A percentile compares a stretch with the other conserved stretches of the same genome.
Conservation (phyloP, 352 stramenopile species). For the Peronosclerospora sorghi region DNA sequence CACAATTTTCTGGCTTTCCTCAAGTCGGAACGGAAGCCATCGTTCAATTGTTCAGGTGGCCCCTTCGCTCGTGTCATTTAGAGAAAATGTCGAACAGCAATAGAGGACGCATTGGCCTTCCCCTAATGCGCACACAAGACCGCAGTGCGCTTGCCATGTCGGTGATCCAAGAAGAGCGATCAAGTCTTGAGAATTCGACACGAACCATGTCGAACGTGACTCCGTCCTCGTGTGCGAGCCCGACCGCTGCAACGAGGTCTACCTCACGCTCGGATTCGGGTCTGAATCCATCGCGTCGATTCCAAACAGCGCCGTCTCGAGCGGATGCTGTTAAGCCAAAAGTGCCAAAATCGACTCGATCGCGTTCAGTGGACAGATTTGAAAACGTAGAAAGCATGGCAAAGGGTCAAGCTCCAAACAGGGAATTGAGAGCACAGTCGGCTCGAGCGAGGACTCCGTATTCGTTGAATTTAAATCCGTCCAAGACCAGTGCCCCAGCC, state of each 20-base stretch:
- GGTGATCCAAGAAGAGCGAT: slow-evolving; percentile 19
- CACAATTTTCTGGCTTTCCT: slow-evolving; percentile 13
- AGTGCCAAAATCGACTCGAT: slow-evolving; percentile 1
- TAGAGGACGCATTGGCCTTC: slow-evolving; percentile 20
- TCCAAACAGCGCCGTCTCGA: not conserved
- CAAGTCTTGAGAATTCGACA: slow-evolving; percentile 5
- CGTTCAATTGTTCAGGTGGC: slow-evolving; percentile 3
- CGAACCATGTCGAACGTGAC: not conserved
- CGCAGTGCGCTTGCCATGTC: slow-evolving; percentile 25
- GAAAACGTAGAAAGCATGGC: slow-evolving; percentile 4
- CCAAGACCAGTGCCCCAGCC: slow-evolving; percentile 3
- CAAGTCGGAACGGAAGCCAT: slow-evolving; percentile 16
- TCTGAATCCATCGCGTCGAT: slow-evolving; percentile 1
- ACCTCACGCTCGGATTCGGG: slow-evolving; percentile 15
- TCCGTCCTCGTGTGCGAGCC: slow-evolving; percentile 4
- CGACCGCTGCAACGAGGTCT: slow-evolving; percentile 12
- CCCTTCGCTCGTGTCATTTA: slow-evolving; percentile 9
- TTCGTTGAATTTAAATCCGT: not conserved
- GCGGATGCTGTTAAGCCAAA: not conserved
- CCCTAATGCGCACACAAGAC: slow-evolving; percentile 10
- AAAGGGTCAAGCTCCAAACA: not conserved
- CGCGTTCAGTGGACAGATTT: slow-evolving; percentile 13
- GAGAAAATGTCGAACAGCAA: slow-evolving; percentile 14
- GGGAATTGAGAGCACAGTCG: slow-evolving; percentile 8
- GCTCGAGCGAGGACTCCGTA: slow-evolving; percentile 3